phyloP scores from a whole-genome alignment of 1,284 basidiomycete genomes.

The Malassezia globosa region DNA sequence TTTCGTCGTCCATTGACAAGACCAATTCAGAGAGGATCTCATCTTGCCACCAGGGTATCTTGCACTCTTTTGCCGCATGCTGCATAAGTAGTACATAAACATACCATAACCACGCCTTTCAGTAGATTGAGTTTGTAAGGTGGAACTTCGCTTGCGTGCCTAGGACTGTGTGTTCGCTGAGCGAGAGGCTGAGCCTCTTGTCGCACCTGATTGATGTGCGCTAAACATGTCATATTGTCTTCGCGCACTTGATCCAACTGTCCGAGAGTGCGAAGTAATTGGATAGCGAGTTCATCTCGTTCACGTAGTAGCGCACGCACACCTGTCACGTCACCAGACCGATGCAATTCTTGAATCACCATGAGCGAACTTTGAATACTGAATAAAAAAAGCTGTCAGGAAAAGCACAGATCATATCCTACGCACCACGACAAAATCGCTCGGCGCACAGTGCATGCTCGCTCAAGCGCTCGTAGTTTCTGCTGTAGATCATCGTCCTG shows the following conservation, averaged over 20 bases:
- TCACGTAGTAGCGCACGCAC: conserved; percentile 10
- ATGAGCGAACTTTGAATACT: conserved; percentile 10
- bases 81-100: neutral
- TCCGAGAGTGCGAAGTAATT: conserved; percentile 1
- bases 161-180: neutral
- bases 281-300: conserved; percentile 14
- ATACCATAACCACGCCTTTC: conserved; percentile 7
- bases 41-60: conserved; percentile 12
- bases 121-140: conserved; percentile 1
- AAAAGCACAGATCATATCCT: too few species aligned
- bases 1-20: conserved; percentile 6
- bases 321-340: neutral
- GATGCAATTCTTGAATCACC: neutral
- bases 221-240: neutral
- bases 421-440: conserved; percentile 12
- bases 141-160: neutral
- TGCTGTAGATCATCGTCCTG: neutral
- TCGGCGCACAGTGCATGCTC: conserved; percentile 3
- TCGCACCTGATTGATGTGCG: neutral
- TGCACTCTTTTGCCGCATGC: neutral
- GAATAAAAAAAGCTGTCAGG: neutral
- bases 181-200: neutral
- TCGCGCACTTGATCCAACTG: neutral
- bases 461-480: conserved; percentile 9
- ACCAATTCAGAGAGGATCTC: conserved; percentile 3